Base-by-base conservation (phyloP, 768 basidiomycete genomes). In the Mycena kentingensis region DNA sequence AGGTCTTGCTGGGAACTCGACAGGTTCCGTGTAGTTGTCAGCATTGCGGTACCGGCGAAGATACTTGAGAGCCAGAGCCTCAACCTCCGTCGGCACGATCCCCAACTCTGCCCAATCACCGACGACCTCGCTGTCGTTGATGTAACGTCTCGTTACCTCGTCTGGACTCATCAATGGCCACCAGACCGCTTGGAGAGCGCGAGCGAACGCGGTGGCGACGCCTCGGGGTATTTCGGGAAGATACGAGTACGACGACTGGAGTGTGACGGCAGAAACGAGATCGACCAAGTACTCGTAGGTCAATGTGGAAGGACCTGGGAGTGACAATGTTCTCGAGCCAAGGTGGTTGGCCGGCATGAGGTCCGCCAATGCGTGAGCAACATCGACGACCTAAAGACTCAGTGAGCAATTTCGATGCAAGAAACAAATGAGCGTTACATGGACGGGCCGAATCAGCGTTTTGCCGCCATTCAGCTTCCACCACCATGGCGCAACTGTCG, bases 101-200 rank as follows among this genome's bases (percentile, higher is more conserved):
- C 90, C 89, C 54, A 97, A 77, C 39, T 81, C 79, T 60, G 84
- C 84, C 93, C 93, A 98, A 66, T 87, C 87, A 21, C 91, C 91
- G 18, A 75, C 78, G 52, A 76, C 80, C 51, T 84, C 79, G 31
- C 75, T 75, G 69, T 98, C 95, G 71, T 93, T 80, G 60, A 98
- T 82, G 68, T 83, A 97, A 54, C 92, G 82, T 63, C 97, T 78
- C 63, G 82, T 80, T 19, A 99, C 87, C 69, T 97, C 94, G 67
- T 99, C 96, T 1, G 93, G 91, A 66, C 81, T 84, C 44, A 97
- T 77, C 31, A 88, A 79, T 12, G 95, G 94, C 94, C 95, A 98
- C 94, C 93, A 99, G 70, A 78, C 54, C 61, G 69, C 65, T 83
- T 88, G 73, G n/a, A 79, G 77, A 42, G 77, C 68, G 60, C 76